A percentile compares a stretch with the other conserved stretches of the same genome.
Conservation (phyloP, 306 rosid species). For the Acmispon strigosus region DNA sequence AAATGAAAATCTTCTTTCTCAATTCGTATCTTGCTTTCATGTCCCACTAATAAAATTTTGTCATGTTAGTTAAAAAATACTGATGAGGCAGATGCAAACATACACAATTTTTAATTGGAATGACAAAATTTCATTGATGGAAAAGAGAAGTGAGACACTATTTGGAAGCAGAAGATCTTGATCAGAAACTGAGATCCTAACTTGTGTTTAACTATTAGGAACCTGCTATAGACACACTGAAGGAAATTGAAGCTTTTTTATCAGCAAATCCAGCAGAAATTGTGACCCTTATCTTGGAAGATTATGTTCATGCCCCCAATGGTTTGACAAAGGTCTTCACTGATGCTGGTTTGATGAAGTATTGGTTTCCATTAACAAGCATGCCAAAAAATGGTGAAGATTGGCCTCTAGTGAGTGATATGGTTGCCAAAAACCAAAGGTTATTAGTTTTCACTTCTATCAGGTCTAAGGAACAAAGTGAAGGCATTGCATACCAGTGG, state of each 20-base stretch:
- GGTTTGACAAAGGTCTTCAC: conserved; percentile 73
- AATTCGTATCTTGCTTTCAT: too few relatives aligned
- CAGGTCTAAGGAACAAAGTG: conserved; percentile 53
- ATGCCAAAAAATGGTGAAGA: conserved; percentile 75
- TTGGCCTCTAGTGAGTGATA: conserved; percentile 80
- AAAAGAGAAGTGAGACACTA: too few relatives aligned
- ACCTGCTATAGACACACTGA: conserved; percentile 64
- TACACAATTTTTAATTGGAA: too few relatives aligned
- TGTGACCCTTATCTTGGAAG: conserved; percentile 84
- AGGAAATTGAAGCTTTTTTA: conserved; percentile 68
- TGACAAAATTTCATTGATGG: too few relatives aligned
- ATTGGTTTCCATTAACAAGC: conserved; percentile 66
- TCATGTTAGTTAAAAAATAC: too few relatives aligned
- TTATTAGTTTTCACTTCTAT: conserved; percentile 66
- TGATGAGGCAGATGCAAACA: too few relatives aligned
- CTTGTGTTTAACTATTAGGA: conserved; percentile 31
- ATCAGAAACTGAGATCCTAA: not conserved
- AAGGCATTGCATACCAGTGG: conserved; percentile 92
- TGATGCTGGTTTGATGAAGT: conserved; percentile 59
- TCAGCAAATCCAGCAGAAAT: conserved; percentile 66
- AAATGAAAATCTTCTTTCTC: too few relatives aligned
- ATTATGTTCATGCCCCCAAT: conserved; percentile 71
- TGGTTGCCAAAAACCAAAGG: conserved; percentile 79
- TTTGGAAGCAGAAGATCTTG: too few relatives aligned
- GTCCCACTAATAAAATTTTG: too few relatives aligned